Evolutionary conservation across 805 yeast genomes (phyloP), one percentile per base, ranked within the genome.

Genomic region (Nakazawaea peltata): DNA sequence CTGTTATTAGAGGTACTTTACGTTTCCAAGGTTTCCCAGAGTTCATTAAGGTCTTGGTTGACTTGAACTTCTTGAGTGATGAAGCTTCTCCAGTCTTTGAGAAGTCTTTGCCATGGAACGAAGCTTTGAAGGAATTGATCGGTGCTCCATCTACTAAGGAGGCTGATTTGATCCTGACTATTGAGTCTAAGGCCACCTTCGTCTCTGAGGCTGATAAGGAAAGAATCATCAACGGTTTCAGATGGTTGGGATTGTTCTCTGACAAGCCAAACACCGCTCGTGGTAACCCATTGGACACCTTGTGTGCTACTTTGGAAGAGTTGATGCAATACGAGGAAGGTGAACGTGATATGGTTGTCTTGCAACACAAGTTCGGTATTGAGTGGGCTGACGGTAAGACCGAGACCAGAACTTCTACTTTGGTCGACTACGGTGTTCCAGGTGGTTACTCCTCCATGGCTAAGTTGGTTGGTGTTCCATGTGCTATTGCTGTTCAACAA

Each of bases 21-120:
- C 78, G 98, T 69, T 92, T 72, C 77, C 97, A 87, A 68, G 98
- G 98, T 33, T 92, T 92, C 90, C 96, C 97, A 41, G 95, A 90
- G 67, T 90, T 92, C 60, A 80, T 88, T 60, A 88, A 88, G 68
- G 97, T 81, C 30, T 73, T 92, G 33, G 97, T 92, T 40, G 97
- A 90, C 63, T 65, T 87, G 49, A 97, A 96, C 18, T 80, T 92
- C 74, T 71, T 92, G 56, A 78, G 76, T 57, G 98, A 92, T 49
- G 80, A 75, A 19, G 72, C 73, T 44, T 59, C 63, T 43, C 79
- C 74, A 41, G 63, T 69, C 44, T 77, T 88, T 63, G 51, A 70
- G 41, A 53, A 64, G 39, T 54, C 63, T 36, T 61, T 69, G 40
- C 69, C 94, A 32, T 92, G 98, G 98, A 88, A 85, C 46, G 83